Evolutionary conservation across 306 rosid genomes (phyloP).

Genomic region (Gleditsia sinensis): DNA sequence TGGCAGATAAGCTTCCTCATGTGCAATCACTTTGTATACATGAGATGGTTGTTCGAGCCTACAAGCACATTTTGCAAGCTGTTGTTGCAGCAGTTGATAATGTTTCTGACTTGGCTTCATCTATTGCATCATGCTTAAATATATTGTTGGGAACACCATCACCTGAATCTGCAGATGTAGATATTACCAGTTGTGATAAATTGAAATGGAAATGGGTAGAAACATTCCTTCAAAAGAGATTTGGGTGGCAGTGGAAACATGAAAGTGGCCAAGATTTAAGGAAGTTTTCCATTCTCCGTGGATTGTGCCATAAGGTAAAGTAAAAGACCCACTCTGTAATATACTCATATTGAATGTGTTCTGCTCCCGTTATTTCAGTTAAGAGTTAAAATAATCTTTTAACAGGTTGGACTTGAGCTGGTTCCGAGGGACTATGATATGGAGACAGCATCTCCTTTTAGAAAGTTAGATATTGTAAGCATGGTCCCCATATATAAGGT

Average conservation of each 20-base stretch:
- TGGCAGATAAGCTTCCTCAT: constrained; percentile 97
- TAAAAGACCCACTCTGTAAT: constrained; percentile 16
- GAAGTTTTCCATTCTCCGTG: constrained; percentile 90
- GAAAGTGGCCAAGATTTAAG: constrained; percentile 71
- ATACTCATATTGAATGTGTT: not conserved
- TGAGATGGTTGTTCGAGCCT: constrained; percentile 96
- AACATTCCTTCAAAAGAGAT: constrained; percentile 79
- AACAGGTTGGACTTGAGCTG: constrained; percentile 97
- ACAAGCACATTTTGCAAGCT: constrained; percentile 91
- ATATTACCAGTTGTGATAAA: constrained; percentile 51
- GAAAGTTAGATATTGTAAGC: constrained; percentile 77
- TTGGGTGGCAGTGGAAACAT: constrained; percentile 79
- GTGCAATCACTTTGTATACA: constrained; percentile 93
- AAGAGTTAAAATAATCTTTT: constrained; percentile 27
- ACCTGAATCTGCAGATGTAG: constrained; percentile 50
- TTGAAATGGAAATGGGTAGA: constrained; percentile 96
- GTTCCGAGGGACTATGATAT: constrained; percentile 89
- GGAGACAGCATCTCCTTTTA: constrained; percentile 74
- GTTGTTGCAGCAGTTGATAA: constrained; percentile 82
- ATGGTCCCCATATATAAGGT: constrained; percentile 98
- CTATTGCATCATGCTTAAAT: constrained; percentile 86
- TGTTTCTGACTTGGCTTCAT: constrained; percentile 77
- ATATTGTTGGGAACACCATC: constrained; percentile 76
- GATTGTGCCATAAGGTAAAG: constrained; percentile 89
- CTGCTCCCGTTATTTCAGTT: constrained; percentile 23